A percentile compares a stretch with the other conserved stretches of the same genome.
phyloP scores from a whole-genome alignment of 805 yeast genomes.

The Zygosaccharomyces bisporus region DNA sequence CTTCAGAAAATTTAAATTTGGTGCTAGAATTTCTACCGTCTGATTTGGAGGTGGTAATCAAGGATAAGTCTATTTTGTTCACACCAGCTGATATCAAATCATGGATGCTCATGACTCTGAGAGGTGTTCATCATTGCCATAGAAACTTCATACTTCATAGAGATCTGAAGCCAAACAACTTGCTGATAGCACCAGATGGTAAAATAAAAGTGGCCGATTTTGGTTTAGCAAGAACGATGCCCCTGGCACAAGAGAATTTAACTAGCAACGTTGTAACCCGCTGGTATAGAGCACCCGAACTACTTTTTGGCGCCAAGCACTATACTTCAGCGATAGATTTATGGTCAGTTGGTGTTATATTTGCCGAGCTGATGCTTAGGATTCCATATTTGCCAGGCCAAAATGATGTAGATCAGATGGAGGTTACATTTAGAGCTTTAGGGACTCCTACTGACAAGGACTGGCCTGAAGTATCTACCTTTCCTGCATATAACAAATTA shows the following conservation, averaged over 20 bases:
- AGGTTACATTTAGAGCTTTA: conserved; percentile 88
- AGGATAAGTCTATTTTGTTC: conserved; percentile 72
- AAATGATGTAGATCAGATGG: conserved; percentile 84
- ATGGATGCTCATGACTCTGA: conserved; percentile 89
- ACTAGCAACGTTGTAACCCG: conserved; percentile 95
- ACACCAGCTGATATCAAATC: conserved; percentile 84
- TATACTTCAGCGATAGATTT: conserved; percentile 87
- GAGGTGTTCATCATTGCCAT: conserved; percentile 96
- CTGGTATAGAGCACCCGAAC: conserved; percentile 97
- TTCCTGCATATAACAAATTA: conserved; percentile 72
- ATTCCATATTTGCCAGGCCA: conserved; percentile 93
- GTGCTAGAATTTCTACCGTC: conserved; percentile 92
- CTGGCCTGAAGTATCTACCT: conserved; percentile 85
- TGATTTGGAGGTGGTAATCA: conserved; percentile 85
- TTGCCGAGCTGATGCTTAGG: conserved; percentile 93
- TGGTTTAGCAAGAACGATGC: conserved; percentile 85
- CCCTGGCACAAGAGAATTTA: conserved; percentile 69
- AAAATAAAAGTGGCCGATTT: conserved; percentile 94
- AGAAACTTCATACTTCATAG: conserved; percentile 86
- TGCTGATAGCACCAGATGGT: conserved; percentile 83
- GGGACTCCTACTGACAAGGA: conserved; percentile 92
- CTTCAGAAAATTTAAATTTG: conserved; percentile 61
- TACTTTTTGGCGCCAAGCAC: conserved; percentile 81
- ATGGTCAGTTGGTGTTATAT: conserved; percentile 96
- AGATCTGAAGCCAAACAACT: conserved; percentile 89